Percentiles rank a stretch among this genome's conserved stretches.
These are phyloP conservation scores for Durusdinium trenchii DNA, from an alignment of 73 alveolate species.

Conservation along the genomic window DNA sequence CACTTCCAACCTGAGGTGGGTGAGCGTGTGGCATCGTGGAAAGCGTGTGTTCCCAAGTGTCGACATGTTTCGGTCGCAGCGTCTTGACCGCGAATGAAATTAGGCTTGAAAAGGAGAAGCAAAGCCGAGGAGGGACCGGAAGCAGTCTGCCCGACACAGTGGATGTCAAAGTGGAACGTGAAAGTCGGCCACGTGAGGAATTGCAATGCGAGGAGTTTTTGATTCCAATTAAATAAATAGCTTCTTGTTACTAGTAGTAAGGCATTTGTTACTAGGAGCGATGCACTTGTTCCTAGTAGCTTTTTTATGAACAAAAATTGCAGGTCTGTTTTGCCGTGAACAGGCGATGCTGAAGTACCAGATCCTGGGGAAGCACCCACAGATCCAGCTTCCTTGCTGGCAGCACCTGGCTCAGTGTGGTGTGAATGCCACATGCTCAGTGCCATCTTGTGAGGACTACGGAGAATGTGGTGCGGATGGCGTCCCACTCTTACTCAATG, in stretches of 20 bases:
- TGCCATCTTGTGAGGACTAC: not conserved
- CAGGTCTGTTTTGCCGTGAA: too few relatives aligned
- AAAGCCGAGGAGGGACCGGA: slow-evolving; percentile 19
- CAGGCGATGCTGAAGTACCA: slow-evolving; percentile 33
- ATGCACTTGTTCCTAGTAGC: too few relatives aligned
- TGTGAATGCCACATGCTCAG: not conserved
- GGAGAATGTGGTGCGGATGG: slow-evolving; percentile 67
- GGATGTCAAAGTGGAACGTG: too few relatives aligned
- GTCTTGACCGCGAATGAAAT: not conserved
- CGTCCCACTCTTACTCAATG: not conserved
- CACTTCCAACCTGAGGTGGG: not conserved
- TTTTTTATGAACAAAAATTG: too few relatives aligned
- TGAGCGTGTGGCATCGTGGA: slow-evolving; percentile 72
- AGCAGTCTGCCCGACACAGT: too few relatives aligned
- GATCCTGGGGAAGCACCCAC: slow-evolving; percentile 63
- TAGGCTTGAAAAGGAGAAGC: slow-evolving; percentile 74
- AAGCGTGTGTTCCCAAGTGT: slow-evolving; percentile 22
- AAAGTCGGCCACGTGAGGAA: too few relatives aligned
- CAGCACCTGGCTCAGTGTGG: not conserved
- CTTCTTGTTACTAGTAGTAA: too few relatives aligned
- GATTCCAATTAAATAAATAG: too few relatives aligned
- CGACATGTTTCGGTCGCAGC: not conserved
- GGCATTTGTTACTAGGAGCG: too few relatives aligned
- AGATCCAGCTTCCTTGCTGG: slow-evolving; percentile 43
- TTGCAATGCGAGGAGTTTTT: too few relatives aligned